Percentiles rank a stretch among this genome's conserved stretches.
Evolutionary conservation across 192 early-diverging fungal genomes (phyloP).

Genomic region (Pecoramyces ruminantium): DNA sequence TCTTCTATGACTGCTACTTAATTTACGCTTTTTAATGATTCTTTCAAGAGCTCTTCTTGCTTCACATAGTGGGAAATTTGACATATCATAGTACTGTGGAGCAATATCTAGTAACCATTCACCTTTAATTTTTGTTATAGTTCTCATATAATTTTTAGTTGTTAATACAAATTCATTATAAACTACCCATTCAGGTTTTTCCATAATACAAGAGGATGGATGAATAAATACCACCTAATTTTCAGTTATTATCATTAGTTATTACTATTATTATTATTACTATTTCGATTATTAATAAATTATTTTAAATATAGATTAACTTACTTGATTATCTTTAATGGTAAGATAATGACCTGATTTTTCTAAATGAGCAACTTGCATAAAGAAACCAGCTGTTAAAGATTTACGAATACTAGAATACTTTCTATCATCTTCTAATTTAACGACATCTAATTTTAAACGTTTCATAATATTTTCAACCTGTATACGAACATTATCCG

Average conservation of each 20-base stretch:
- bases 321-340: constrained; percentile 88
- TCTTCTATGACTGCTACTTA: not conserved
- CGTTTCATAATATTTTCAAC: constrained; percentile 68
- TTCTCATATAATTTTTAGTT: constrained; percentile 88
- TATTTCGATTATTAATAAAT: too few species aligned
- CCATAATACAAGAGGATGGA: constrained; percentile 71
- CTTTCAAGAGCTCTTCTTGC: constrained; percentile 67
- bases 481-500: constrained; percentile 83
- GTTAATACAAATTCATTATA: constrained; percentile 99
- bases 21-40: constrained; percentile 21
- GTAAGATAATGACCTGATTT: constrained; percentile 72
- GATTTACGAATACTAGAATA: constrained; percentile 82
- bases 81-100: constrained; percentile 80
- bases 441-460: constrained; percentile 44
- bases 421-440: constrained; percentile 36
- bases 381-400: constrained; percentile 85
- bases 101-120: constrained; percentile 67
- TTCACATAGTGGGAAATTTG: constrained; percentile 79
- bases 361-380: constrained; percentile 94
- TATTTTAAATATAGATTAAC: constrained; percentile 2
- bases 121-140: constrained; percentile 67
- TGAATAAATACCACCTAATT: constrained; percentile 65
- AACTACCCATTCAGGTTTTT: constrained; percentile 95
- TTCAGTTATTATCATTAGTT: not conserved
- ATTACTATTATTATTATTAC: too few species aligned